Conservation (phyloP, 495 filamentous ascomycete genomes). For the Extremus antarcticus region DNA sequence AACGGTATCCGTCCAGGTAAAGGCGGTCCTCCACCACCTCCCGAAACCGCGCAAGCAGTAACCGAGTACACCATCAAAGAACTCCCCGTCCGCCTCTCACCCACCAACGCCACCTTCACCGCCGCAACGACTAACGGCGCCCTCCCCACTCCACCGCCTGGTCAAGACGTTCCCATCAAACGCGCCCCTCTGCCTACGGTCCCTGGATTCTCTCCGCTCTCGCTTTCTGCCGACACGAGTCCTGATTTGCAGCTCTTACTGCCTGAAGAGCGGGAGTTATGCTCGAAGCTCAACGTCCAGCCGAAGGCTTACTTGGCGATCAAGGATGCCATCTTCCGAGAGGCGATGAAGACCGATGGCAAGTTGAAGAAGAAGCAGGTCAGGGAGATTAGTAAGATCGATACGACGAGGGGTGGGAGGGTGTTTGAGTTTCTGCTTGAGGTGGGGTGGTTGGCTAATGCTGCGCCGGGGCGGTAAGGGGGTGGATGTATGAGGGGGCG, state of each 20-base stretch:
- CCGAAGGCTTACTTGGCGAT: slow-evolving; percentile 92
- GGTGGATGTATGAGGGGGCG: neutral
- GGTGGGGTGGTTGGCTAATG: slow-evolving; percentile 82
- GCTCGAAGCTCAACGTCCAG: slow-evolving; percentile 65
- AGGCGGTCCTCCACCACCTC: slow-evolving; percentile 38
- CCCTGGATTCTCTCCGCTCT: slow-evolving; percentile 50
- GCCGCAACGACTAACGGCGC: neutral
- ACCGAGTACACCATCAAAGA: slow-evolving; percentile 67
- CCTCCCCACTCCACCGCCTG: slow-evolving; percentile 20
- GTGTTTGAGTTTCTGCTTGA: slow-evolving; percentile 93
- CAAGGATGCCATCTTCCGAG: slow-evolving; percentile 78
- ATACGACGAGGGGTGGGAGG: slow-evolving; percentile 52
- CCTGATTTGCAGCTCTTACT: slow-evolving; percentile 79
- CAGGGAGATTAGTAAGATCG: slow-evolving; percentile 59
- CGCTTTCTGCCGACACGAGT: slow-evolving; percentile 63
- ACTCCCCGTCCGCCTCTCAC: slow-evolving; percentile 38
- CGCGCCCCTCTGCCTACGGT: slow-evolving; percentile 21
- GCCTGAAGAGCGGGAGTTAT: slow-evolving; percentile 73
- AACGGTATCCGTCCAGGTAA: slow-evolving; percentile 53
- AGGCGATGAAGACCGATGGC: slow-evolving; percentile 79
- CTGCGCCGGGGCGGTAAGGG: neutral
- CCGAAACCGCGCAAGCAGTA: slow-evolving; percentile 61
- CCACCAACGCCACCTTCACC: slow-evolving; percentile 18
- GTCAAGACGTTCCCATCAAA: slow-evolving; percentile 15
- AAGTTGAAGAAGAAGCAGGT: slow-evolving; percentile 83